Evolutionary conservation across 1,284 basidiomycete species (phyloP).

Genomic region (Acaromyces ingoldii): DNA sequence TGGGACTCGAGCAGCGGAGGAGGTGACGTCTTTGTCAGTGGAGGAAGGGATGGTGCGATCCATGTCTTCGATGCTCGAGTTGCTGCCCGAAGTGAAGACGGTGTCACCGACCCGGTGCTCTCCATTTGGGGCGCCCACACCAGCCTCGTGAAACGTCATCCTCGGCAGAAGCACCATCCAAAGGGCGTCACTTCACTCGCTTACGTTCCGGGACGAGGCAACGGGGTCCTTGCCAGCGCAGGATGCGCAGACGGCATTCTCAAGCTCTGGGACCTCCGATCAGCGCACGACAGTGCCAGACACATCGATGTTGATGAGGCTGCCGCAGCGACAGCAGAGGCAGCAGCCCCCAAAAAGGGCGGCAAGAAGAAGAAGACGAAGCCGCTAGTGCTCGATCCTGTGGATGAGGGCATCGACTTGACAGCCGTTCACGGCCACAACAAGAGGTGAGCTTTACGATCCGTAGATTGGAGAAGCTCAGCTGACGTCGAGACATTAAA

Average conservation of each 20-base stretch:
- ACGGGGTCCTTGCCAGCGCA: conserved; percentile 31
- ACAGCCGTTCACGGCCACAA: not conserved
- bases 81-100: not conserved
- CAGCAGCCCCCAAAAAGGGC: not conserved
- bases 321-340: not conserved
- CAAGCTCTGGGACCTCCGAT: conserved; percentile 46
- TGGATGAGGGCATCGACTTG: conserved; percentile 1
- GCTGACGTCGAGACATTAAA: too few relatives aligned
- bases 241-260: conserved; percentile 39
- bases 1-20: conserved; percentile 35
- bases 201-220: conserved; percentile 26
- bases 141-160: not conserved
- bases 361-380: not conserved
- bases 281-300: not conserved
- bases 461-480: too few relatives aligned
- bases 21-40: conserved; percentile 36
- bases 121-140: conserved; percentile 38
- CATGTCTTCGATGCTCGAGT: conserved; percentile 39
- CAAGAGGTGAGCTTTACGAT: conserved; percentile 3
- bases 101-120: conserved; percentile 18
- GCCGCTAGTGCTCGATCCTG: not conserved
- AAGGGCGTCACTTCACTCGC: conserved; percentile 37
- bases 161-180: conserved; percentile 1
- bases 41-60: conserved; percentile 43
- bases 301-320: not conserved